Conservation (phyloP, 169 alveolate genomes). For the Plasmodium gaboni region DNA sequence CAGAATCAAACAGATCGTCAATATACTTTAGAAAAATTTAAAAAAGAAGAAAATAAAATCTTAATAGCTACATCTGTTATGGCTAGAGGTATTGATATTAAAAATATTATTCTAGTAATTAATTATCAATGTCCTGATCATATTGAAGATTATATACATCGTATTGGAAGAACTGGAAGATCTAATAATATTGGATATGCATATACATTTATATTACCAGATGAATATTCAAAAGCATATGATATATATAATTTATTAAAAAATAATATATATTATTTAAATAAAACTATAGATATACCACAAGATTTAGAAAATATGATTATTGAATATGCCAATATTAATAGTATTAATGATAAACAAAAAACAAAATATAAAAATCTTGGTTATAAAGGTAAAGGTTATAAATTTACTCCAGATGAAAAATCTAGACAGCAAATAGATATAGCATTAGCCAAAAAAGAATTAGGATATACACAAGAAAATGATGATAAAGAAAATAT, state of each 20-base stretch:
- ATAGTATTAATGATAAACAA: constrained; percentile 78
- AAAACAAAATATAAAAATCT: constrained; percentile 84
- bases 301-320: constrained; percentile 79
- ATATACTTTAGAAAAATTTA: constrained; percentile 94
- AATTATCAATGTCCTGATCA: constrained; percentile 99
- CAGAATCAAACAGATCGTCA: constrained; percentile 98
- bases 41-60: constrained; percentile 86
- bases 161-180: constrained; percentile 99
- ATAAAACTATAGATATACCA: constrained; percentile 79
- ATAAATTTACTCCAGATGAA: constrained; percentile 93
- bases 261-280: constrained; percentile 57
- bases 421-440: constrained; percentile 91
- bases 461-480: constrained; percentile 79
- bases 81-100: constrained; percentile 99
- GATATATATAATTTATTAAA: constrained; percentile 94
- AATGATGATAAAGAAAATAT: neutral
- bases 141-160: constrained; percentile 99
- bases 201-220: constrained; percentile 95
- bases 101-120: constrained; percentile 94
- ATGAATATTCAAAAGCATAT: constrained; percentile 95
- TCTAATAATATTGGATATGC: constrained; percentile 99
- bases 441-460: constrained; percentile 89
- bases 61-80: constrained; percentile 98
- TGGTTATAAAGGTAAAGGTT: constrained; percentile 95
- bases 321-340: constrained; percentile 58